Evolutionary conservation across 2,329 filamentous ascomycete species (phyloP), one percentile per base, ranked within the genome.

Genomic region (Apiospora malaysiana): DNA sequence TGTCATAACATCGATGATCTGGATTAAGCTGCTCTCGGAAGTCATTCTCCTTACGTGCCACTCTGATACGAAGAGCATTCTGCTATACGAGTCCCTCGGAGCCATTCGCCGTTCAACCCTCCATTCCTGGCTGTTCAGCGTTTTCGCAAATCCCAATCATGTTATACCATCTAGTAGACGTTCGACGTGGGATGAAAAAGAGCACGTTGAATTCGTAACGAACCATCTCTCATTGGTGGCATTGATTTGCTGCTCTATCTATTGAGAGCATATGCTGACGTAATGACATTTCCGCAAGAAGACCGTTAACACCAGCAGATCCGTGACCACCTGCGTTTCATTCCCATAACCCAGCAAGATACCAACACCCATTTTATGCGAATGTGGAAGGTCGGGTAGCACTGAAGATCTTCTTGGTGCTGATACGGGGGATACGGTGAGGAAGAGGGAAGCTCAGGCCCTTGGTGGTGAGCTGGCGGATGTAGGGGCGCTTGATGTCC

Each of bases 391-490:
- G 96, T 87, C 96, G 92, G 87, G 91, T 94, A 83, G 94, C 91
- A 84, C 93, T 90, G 89, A 97, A 99, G 84, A 98, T 83, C 91
- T 97, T 97, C 90, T 92, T 93, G 89, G 88, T 91, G 84, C 85
- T 86, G 85, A 89, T 89, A 88, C 94, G 95, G 88, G 92, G 89
- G 82, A 95, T 87, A 82, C 97, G 96, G 91, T 99, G 96, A 84
- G 96, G 96, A 79, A 99, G 94, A 84, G 96, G 96, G 94, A 99
- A 99, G 87, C 93, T 94, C 86, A 99, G 93, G 86, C 91, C 85
- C 93, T 98, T 98, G 86, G 89, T 87, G 84, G 97, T 87, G 85
- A 99, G 94, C 89, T 99, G 96, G 91, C 95, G 97, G 90, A 99
- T 97, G 92, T 99, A 99, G 78, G 96, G 95, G 85, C 96, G 94